Conservation (phyloP, 306 rosid species). For the Mucuna pruriens region DNA sequence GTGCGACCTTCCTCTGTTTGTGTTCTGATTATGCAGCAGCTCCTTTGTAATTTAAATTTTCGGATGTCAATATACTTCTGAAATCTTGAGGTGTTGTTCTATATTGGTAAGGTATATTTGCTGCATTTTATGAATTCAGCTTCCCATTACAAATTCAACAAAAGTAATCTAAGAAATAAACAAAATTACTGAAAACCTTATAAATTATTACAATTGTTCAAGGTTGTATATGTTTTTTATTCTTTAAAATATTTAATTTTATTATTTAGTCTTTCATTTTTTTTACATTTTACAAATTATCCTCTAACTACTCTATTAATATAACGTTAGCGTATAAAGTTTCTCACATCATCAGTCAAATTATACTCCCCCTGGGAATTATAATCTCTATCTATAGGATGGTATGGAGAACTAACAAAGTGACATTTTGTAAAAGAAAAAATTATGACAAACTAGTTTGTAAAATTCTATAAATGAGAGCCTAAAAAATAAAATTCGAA, state of each 20-base stretch:
- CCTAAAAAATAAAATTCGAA: neutral
- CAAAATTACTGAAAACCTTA: neutral
- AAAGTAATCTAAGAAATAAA: slow-evolving; percentile 6
- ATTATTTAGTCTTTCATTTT: neutral
- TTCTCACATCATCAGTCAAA: neutral
- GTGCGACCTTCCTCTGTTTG: slow-evolving; percentile 21
- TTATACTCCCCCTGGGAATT: neutral
- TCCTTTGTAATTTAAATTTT: slow-evolving; percentile 32
- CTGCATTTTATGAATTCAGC: slow-evolving; percentile 19
- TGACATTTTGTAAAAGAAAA: neutral
- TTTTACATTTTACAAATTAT: neutral
- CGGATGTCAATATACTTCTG: slow-evolving; percentile 3
- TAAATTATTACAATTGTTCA: neutral
- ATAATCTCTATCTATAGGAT: neutral
- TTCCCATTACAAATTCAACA: neutral
- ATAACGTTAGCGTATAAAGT: neutral
- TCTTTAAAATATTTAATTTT: neutral
- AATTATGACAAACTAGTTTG: too few relatives aligned
- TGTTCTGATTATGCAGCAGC: slow-evolving; percentile 17
- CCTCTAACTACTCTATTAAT: too few relatives aligned
- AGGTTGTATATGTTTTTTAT: neutral
- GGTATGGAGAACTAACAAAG: neutral
- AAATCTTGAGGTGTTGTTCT: neutral
- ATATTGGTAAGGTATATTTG: neutral
- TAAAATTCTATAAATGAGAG: neutral